Evolutionary conservation across 805 yeast genomes (phyloP).

Genomic region (Spathaspora passalidarum): DNA sequence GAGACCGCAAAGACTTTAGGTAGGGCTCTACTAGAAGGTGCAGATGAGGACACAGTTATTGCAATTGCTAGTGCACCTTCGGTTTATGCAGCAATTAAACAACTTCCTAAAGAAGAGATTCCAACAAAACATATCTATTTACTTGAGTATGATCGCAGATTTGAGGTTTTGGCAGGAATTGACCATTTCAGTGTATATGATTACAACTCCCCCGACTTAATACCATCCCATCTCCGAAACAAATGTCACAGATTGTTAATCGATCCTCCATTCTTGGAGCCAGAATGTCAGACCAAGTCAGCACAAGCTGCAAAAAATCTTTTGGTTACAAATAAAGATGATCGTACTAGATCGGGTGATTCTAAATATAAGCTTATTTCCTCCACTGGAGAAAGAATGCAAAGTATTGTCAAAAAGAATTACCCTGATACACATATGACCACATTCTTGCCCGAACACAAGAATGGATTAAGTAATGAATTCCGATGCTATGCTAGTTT

Average conservation of each 20-base stretch:
- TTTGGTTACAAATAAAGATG: slow-evolving; percentile 38
- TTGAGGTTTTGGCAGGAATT: slow-evolving; percentile 66
- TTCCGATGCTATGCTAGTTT: slow-evolving; percentile 81
- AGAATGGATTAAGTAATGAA: slow-evolving; percentile 83
- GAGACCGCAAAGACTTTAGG: slow-evolving; percentile 68
- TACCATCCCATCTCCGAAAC: slow-evolving; percentile 55
- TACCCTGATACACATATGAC: slow-evolving; percentile 70
- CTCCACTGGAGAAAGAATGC: slow-evolving; percentile 90
- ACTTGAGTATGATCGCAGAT: slow-evolving; percentile 77
- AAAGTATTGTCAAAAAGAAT: slow-evolving; percentile 50
- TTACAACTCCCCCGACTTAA: slow-evolving; percentile 62
- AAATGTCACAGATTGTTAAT: slow-evolving; percentile 70
- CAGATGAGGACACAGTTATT: slow-evolving; percentile 65
- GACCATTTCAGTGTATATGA: slow-evolving; percentile 72
- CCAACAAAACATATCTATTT: slow-evolving; percentile 73
- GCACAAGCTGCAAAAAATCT: slow-evolving; percentile 54
- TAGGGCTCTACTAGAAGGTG: slow-evolving; percentile 71
- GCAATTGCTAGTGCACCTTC: slow-evolving; percentile 89
- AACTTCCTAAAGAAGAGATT: slow-evolving; percentile 42
- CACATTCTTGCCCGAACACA: slow-evolving; percentile 72
- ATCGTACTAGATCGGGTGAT: slow-evolving; percentile 39
- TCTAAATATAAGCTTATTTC: slow-evolving; percentile 53
- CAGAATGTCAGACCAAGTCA: slow-evolving; percentile 74
- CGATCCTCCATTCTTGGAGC: slow-evolving; percentile 87
- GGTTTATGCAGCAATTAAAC: slow-evolving; percentile 76